These are phyloP conservation scores for Anisogramma anomala DNA, from an alignment of 2,329 filamentous ascomycete species.

Conservation along the genomic window DNA sequence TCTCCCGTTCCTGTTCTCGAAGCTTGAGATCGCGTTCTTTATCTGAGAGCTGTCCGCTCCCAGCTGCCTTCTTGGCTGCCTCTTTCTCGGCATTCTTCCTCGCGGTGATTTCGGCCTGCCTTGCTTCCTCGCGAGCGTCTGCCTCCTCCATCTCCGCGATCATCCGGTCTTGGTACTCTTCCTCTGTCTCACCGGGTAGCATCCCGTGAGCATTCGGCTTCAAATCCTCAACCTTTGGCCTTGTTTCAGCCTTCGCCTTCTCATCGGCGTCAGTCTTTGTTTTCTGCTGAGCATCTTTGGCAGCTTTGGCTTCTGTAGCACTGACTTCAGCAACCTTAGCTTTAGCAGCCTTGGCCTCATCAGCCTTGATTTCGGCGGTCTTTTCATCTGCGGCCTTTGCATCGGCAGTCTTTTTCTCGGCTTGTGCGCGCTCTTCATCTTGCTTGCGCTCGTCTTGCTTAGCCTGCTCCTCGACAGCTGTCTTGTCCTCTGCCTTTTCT, in stretches of 20 bases:
- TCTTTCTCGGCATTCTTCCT: slow-evolving; percentile 36
- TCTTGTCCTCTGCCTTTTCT: slow-evolving; percentile 18
- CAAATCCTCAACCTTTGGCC: slow-evolving; percentile 25
- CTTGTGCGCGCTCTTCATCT: slow-evolving; percentile 19
- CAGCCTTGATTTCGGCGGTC: slow-evolving; percentile 18
- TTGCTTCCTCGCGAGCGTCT: slow-evolving; percentile 38
- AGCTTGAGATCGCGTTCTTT: slow-evolving; percentile 55
- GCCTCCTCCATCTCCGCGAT: slow-evolving; percentile 52
- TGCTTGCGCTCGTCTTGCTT: slow-evolving; percentile 17
- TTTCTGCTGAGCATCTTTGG: slow-evolving; percentile 26
- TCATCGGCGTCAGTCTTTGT: slow-evolving; percentile 20
- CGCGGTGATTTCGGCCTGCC: slow-evolving; percentile 32
- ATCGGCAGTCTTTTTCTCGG: slow-evolving; percentile 18
- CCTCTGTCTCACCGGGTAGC: slow-evolving; percentile 23
- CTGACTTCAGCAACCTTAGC: slow-evolving; percentile 20
- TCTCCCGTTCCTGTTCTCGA: slow-evolving; percentile 60
- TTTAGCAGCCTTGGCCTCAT: slow-evolving; percentile 22
- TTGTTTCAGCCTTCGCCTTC: slow-evolving; percentile 22
- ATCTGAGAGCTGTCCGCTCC: slow-evolving; percentile 35
- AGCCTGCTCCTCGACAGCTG: slow-evolving; percentile 17
- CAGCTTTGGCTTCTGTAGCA: slow-evolving; percentile 33
- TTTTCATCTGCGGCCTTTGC: slow-evolving; percentile 21
- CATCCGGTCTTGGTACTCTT: slow-evolving; percentile 47
- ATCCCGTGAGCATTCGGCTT: slow-evolving; percentile 21
- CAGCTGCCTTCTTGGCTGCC: slow-evolving; percentile 29